A percentile compares a stretch with the other conserved stretches of the same genome.
phyloP scores from a whole-genome alignment of 768 basidiomycete species.

The Russula earlei region DNA sequence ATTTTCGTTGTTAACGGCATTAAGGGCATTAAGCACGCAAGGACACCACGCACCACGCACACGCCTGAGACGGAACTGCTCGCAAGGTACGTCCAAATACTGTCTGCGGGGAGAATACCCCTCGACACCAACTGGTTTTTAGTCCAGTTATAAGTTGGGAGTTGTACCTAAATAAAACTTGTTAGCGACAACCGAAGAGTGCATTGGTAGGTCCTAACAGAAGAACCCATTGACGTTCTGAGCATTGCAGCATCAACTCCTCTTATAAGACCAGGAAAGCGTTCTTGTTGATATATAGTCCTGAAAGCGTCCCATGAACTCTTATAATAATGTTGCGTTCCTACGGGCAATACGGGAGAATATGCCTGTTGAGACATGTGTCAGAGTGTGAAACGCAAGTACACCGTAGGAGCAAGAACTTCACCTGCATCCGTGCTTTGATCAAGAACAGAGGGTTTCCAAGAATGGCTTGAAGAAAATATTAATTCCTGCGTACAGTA shows the following conservation, averaged over 20 bases:
- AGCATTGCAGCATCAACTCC: conserved; percentile 92
- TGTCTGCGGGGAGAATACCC: conserved; percentile 64
- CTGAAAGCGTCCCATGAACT: conserved; percentile 71
- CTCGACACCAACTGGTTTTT: conserved; percentile 68
- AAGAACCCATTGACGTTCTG: conserved; percentile 91
- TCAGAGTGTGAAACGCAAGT: not conserved
- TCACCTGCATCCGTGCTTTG: conserved; percentile 94
- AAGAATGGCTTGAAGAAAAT: conserved; percentile 41
- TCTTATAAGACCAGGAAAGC: conserved; percentile 69
- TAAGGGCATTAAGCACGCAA: not conserved
- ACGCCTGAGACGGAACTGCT: conserved; percentile 85
- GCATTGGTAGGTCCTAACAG: conserved; percentile 34
- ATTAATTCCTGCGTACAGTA: not conserved
- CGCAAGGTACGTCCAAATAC: conserved; percentile 77
- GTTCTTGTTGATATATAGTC: conserved; percentile 72
- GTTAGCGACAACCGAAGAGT: not conserved
- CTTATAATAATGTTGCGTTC: conserved; percentile 89
- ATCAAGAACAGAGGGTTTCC: conserved; percentile 92
- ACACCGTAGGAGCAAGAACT: conserved; percentile 4
- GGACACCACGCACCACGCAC: conserved; percentile 63
- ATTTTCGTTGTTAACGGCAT: conserved; percentile 2
- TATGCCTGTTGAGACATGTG: conserved; percentile 51
- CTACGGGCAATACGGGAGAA: conserved; percentile 89
- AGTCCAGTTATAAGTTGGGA: conserved; percentile 92
- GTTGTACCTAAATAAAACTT: conserved; percentile 58